These are phyloP conservation scores for Botrytis porri DNA, from an alignment of 2,329 filamentous ascomycete genomes.

Conservation along the genomic window DNA sequence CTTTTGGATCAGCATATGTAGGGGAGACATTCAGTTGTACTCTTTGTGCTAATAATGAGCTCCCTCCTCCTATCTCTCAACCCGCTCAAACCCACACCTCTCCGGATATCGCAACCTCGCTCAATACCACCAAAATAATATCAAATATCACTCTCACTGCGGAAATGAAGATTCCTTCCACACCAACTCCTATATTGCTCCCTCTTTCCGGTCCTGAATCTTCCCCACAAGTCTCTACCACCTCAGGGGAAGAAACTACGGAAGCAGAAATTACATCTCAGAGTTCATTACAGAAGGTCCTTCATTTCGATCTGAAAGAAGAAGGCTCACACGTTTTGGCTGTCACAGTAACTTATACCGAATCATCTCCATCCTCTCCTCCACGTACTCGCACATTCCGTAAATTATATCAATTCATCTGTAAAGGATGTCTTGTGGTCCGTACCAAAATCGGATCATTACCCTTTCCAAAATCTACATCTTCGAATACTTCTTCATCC, in stretches of 20 bases:
- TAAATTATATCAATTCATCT: constrained; percentile 95
- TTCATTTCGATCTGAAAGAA: constrained; percentile 86
- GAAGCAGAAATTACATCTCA: background rate
- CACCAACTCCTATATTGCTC: constrained; percentile 58
- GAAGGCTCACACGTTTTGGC: constrained; percentile 92
- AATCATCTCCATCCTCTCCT: constrained; percentile 63
- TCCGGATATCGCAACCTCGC: constrained; percentile 28
- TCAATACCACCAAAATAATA: constrained; percentile 47
- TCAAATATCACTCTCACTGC: constrained; percentile 79
- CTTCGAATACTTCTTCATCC: constrained; percentile 27
- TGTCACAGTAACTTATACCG: constrained; percentile 91
- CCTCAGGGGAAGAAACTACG: background rate
- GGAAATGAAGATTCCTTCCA: constrained; percentile 89
- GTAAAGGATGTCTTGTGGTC: constrained; percentile 84
- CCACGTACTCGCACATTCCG: constrained; percentile 66
- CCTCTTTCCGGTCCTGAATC: constrained; percentile 44
- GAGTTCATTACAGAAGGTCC: constrained; percentile 65
- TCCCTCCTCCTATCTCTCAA: constrained; percentile 38
- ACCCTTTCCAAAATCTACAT: constrained; percentile 26
- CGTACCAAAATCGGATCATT: constrained; percentile 75
- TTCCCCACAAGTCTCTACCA: constrained; percentile 17
- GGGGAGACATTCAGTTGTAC: constrained; percentile 95
- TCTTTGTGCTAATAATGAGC: constrained; percentile 91
- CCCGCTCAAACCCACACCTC: background rate
- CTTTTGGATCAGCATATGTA: constrained; percentile 92